phyloP scores from a whole-genome alignment of 306 rosid genomes.

The Quercus rubra region DNA sequence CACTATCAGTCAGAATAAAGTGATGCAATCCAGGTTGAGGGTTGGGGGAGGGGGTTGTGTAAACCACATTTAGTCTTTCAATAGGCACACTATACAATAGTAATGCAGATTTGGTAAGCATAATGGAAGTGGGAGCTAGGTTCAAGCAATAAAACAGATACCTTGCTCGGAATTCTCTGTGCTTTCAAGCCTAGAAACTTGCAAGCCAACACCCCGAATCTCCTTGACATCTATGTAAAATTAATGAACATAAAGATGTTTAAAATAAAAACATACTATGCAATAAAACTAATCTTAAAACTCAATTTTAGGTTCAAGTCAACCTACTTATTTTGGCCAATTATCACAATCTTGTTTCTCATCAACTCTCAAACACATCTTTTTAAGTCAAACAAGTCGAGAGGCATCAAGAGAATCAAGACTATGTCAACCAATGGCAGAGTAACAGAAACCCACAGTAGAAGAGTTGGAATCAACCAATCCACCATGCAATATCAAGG shows the following conservation, averaged over 20 bases:
- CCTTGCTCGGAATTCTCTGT: slow-evolving; percentile 68
- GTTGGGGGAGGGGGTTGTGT: neutral
- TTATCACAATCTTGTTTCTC: too few species aligned
- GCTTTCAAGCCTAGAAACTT: slow-evolving; percentile 82
- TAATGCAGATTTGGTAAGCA: neutral
- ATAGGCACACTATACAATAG: neutral
- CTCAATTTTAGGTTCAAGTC: neutral
- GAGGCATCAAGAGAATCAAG: too few species aligned
- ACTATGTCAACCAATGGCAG: too few species aligned
- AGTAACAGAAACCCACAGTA: too few species aligned
- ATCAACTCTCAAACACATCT: too few species aligned
- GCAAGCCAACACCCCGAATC: slow-evolving; percentile 94
- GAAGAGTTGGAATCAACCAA: too few species aligned
- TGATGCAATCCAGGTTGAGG: slow-evolving; percentile 11
- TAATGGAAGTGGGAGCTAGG: neutral
- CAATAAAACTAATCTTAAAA: neutral
- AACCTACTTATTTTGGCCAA: too few species aligned
- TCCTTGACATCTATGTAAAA: slow-evolving; percentile 73
- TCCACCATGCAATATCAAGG: too few species aligned
- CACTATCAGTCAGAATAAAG: neutral
- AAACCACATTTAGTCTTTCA: slow-evolving; percentile 7
- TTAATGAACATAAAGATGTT: slow-evolving; percentile 13
- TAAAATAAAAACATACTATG: neutral
- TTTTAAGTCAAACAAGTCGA: too few species aligned
- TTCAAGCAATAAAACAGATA: slow-evolving; percentile 12